Evolutionary conservation across 805 yeast species (phyloP).

Genomic region (Starmera caribaea): DNA sequence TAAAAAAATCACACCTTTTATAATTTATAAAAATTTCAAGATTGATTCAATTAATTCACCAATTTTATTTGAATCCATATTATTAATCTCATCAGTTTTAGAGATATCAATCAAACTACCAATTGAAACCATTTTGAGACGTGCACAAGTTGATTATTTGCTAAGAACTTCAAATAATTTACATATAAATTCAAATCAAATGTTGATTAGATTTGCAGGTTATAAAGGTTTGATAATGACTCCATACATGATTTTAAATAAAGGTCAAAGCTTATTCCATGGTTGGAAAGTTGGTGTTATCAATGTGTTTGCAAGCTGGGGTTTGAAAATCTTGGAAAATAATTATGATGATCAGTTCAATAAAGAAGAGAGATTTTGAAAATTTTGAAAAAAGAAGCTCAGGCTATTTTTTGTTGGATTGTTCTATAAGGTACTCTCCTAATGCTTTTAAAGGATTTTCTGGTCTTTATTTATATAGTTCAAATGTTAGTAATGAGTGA

Average conservation of each 20-base stretch:
- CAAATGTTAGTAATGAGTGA: constrained; percentile 15
- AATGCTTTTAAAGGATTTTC: constrained; percentile 42
- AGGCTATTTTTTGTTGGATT: constrained; percentile 2
- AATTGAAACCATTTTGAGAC: constrained; percentile 72
- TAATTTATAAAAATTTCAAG: constrained; percentile 49
- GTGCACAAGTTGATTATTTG: constrained; percentile 71
- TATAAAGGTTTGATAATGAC: constrained; percentile 49
- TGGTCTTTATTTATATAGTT: constrained; percentile 24
- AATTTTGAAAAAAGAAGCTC: not conserved
- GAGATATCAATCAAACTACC: constrained; percentile 78
- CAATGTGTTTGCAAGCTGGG: constrained; percentile 78
- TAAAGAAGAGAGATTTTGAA: constrained; percentile 30
- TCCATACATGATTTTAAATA: constrained; percentile 33
- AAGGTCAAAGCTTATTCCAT: constrained; percentile 49
- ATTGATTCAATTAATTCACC: constrained; percentile 62
- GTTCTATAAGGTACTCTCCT: constrained; percentile 43
- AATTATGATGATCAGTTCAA: constrained; percentile 33
- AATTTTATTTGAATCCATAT: constrained; percentile 43
- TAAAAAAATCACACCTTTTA: constrained; percentile 55
- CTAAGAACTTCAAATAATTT: constrained; percentile 21
- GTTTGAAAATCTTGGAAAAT: constrained; percentile 49
- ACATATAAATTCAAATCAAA: constrained; percentile 31
- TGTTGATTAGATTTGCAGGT: constrained; percentile 51
- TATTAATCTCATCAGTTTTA: constrained; percentile 48
- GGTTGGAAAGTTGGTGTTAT: constrained; percentile 89